Base-by-base conservation (phyloP, 208 protist species). In the Acanthamoeba royreba region DNA sequence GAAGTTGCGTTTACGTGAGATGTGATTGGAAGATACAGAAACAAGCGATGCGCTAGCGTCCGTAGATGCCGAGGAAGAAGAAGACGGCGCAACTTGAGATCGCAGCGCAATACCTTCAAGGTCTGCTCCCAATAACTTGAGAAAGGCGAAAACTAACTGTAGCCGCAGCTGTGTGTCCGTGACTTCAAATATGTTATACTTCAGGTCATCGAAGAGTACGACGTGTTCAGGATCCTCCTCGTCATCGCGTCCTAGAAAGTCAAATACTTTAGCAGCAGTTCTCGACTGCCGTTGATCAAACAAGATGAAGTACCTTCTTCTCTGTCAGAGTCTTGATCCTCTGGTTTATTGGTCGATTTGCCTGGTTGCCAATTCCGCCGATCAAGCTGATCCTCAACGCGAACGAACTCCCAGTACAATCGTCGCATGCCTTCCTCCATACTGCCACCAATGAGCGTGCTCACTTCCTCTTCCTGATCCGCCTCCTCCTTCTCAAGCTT, bases 201-300 rank as follows among this genome's bases (percentile, higher is more conserved):
- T 88, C 19, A 88, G 22, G 33, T 88, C 79, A 15, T 88, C 79
- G n/a, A 88, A 88, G 25, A 88, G 79, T 7, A 88, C 79, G 15
- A 88, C 79, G 1, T 47, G 22, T 31, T 88, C 79, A 19, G 79
- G 79, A 40, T 88, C 79, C 15, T 53, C 69, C 33, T 81, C 69
- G 0, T 17, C n/a, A n/a, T n/a, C n/a, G n/a, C n/a, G n/a, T n/a
- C n/a, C n/a, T n/a, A n/a, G n/a, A n/a, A n/a, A n/a, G n/a, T n/a
- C n/a, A n/a, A n/a, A n/a, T n/a, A n/a, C n/a, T n/a, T n/a, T n/a
- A n/a, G n/a, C n/a, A n/a, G n/a, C n/a, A n/a, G n/a, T n/a, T n/a
- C n/a, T n/a, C n/a, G n/a, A 63, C 19, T 1, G 33, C 8, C 25
- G 4, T n/a, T n/a, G n/a, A n/a, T n/a, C n/a, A n/a, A n/a, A 63